Evolutionary conservation across 2,329 filamentous ascomycete species (phyloP), one percentile per base, ranked within the genome.

Genomic region (Mycosphaerella sp.): DNA sequence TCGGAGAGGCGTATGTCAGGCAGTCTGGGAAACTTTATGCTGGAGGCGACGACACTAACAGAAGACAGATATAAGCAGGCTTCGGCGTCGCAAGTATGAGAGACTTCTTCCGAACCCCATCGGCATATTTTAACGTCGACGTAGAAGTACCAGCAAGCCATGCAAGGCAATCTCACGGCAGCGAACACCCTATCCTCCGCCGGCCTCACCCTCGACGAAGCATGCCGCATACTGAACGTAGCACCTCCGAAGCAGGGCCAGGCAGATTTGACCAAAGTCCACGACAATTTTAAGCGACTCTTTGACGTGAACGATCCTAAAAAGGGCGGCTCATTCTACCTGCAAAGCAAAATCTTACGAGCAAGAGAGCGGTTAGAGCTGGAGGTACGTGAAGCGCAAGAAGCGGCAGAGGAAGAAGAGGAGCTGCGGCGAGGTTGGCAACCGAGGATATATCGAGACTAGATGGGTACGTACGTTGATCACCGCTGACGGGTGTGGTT

Each of bases 301-400:
- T 98, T 96, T 68, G 93, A 98, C 71, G 75, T 81, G 62, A 98
- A 98, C 73, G 87, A 98, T 59, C 91, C 93, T 9, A 79, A 94
- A 71, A 95, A 95, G 67, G 93, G 93, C 32, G 93, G 93, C 47
- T 96, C 89, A 65, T 98, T 98, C 73, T 98, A 98, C 71, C 78
- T 98, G 43, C 93, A 98, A 73, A 97, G 91, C 78, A 98, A 98
- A 75, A 82, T 98, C 49, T 73, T 97, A 62, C 79, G 93, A 56
- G 93, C 93, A 52, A 81, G 91, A 64, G 91, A 98, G 73, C 78
- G 93, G 58, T 86, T 98, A 73, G 91, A 97, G 75, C 79, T 85
- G 63, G 91, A 98, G 72, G 75, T 93, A 36, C 78, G 83, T 58
- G 82, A 86, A 53, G 79, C 84, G 53, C 77, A 82, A 64, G 84